These are phyloP conservation scores for Fusarium nisikadoi DNA, from an alignment of 2,329 filamentous ascomycete genomes.

Conservation along the genomic window DNA sequence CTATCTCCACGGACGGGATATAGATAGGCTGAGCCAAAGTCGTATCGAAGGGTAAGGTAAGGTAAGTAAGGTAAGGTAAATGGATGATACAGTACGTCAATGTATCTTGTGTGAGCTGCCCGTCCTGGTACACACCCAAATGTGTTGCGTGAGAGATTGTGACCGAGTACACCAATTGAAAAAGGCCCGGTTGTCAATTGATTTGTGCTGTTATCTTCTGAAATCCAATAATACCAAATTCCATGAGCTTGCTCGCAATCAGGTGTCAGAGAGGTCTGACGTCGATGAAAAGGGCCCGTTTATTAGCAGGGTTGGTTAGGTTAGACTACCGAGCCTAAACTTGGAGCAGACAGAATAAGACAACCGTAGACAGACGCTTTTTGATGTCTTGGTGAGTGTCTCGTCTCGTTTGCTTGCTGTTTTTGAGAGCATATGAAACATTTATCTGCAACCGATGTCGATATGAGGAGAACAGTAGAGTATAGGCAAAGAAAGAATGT, in stretches of 20 bases:
- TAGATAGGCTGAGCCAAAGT: conserved; percentile 23
- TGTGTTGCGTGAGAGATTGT: background rate
- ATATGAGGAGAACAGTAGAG: background rate
- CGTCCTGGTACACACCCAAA: conserved; percentile 19
- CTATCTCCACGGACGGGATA: conserved; percentile 13
- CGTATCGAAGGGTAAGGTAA: background rate
- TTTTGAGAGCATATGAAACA: background rate
- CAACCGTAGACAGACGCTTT: background rate
- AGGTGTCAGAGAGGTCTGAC: conserved; percentile 22
- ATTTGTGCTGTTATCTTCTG: conserved; percentile 4
- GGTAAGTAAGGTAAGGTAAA: background rate
- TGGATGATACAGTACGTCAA: background rate
- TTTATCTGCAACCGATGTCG: background rate
- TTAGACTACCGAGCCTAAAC: conserved; percentile 9
- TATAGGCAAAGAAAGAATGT: background rate
- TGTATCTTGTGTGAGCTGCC: conserved; percentile 11
- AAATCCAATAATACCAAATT: background rate
- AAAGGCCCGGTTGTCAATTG: conserved; percentile 10
- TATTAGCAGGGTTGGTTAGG: conserved; percentile 3
- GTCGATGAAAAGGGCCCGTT: conserved; percentile 9
- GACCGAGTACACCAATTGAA: background rate
- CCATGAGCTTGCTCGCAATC: background rate
- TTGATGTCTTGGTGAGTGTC: conserved; percentile 8
- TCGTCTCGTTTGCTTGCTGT: conserved; percentile 10
- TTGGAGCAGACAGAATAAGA: conserved; percentile 2